Conservation (phyloP, 2,329 filamentous ascomycete species). For the Sarocladiaceae sp. region DNA sequence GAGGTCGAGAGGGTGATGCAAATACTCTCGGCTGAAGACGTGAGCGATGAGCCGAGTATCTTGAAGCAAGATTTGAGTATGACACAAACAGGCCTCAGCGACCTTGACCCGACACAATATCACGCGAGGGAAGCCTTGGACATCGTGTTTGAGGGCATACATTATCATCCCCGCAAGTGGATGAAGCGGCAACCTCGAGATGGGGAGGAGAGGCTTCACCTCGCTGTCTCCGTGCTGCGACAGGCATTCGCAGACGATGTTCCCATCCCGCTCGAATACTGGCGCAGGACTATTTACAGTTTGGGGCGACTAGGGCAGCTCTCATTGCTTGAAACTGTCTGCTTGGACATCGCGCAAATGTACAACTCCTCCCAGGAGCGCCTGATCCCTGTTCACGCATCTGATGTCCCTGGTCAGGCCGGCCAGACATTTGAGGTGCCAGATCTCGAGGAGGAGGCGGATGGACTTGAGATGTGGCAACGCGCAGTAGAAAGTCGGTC, state of each 20-base stretch:
- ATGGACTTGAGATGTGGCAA: conserved; percentile 5
- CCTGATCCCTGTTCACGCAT: conserved; percentile 36
- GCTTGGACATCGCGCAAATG: conserved; percentile 34
- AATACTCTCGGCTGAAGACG: conserved; percentile 6
- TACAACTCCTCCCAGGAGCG: conserved; percentile 24
- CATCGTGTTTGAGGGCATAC: conserved; percentile 20
- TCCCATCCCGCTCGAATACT: conserved; percentile 29
- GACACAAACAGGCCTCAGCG: too few relatives aligned
- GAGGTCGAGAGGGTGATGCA: not conserved
- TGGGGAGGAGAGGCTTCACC: conserved; percentile 11
- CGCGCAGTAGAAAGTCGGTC: not conserved
- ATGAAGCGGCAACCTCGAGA: conserved; percentile 13
- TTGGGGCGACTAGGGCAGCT: conserved; percentile 38
- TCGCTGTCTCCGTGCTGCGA: not conserved
- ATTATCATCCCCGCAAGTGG: conserved; percentile 19
- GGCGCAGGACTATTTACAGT: conserved; percentile 37
- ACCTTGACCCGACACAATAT: conserved; percentile 14
- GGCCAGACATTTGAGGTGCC: not conserved
- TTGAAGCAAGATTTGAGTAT: too few relatives aligned
- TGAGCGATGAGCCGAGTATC: conserved; percentile 1
- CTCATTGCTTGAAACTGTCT: conserved; percentile 37
- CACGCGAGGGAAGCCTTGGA: conserved; percentile 21
- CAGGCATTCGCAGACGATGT: conserved; percentile 17
- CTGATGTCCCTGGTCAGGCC: conserved; percentile 31
- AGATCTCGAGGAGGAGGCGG: not conserved